Evolutionary conservation across 345 rosid species (phyloP).

Genomic region (Cardamine resedifolia): DNA sequence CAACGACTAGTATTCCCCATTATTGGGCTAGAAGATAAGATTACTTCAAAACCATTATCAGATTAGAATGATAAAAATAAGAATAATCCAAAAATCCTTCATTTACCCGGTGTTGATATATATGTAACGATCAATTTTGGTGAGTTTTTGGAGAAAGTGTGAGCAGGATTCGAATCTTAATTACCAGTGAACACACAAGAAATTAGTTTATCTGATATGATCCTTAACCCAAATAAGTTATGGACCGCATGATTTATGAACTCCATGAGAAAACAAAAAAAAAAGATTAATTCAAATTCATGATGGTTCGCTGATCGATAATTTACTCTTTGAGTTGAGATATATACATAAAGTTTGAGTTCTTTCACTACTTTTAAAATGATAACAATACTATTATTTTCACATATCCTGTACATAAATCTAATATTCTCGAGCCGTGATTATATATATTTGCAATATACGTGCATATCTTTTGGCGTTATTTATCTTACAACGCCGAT

Average conservation of each 20-base stretch:
- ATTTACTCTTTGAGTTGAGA: neutral
- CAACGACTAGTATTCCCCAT: neutral
- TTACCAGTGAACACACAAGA: neutral
- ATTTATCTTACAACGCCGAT: neutral
- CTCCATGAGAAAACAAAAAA: neutral
- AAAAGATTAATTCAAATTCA: neutral
- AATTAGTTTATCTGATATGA: neutral
- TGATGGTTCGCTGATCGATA: neutral
- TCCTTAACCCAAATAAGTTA: neutral
- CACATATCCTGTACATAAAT: neutral
- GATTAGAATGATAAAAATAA: neutral
- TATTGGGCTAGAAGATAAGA: neutral
- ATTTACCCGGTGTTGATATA: neutral
- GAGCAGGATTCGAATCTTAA: neutral
- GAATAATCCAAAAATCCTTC: neutral
- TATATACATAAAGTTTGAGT: neutral
- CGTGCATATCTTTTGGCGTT: neutral
- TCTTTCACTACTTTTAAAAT: neutral
- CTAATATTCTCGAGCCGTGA: neutral
- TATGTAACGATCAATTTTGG: neutral
- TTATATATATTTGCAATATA: neutral
- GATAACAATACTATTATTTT: too few species aligned
- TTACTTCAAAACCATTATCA: neutral
- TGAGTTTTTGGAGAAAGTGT: neutral
- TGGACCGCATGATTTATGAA: neutral